These are phyloP conservation scores for Flaveria ramosissima DNA, from an alignment of 129 eudicot species.

Conservation along the genomic window DNA sequence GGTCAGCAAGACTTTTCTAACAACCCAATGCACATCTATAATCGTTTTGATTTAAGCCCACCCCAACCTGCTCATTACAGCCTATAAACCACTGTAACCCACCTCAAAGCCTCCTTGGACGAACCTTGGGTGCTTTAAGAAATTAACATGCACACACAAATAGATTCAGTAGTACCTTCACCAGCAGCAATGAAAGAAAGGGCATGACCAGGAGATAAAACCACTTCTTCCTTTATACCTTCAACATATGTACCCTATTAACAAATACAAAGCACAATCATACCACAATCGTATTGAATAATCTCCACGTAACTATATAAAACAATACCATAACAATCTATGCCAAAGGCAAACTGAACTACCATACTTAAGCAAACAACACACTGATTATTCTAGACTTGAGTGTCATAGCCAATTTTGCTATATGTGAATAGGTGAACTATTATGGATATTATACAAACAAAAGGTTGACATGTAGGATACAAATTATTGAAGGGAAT, in stretches of 20 bases:
- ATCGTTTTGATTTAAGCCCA: conserved; percentile 1
- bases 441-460: not conserved
- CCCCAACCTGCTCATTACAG: conserved; percentile 10
- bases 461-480: not conserved
- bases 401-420: conserved; percentile 7
- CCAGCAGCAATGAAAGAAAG: conserved; percentile 99
- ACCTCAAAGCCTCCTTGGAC: conserved; percentile 7
- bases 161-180: conserved; percentile 63
- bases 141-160: conserved; percentile 23
- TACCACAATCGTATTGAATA: conserved; percentile 5
- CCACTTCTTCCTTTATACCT: conserved; percentile 99
- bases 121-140: conserved; percentile 1
- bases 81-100: conserved; percentile 12
- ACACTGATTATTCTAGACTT: not conserved
- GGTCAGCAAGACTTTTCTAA: not conserved
- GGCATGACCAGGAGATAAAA: conserved; percentile 96
- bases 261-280: conserved; percentile 22
- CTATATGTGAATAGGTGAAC: not conserved
- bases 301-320: conserved; percentile 17
- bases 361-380: not conserved
- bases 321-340: conserved; percentile 7
- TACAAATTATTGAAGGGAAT: conserved; percentile 13
- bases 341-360: conserved; percentile 1
- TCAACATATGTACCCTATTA: conserved; percentile 96
- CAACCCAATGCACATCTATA: not conserved